These are phyloP conservation scores for Euphorbia celastroides DNA, from an alignment of 441 rosid genomes.

Conservation along the genomic window DNA sequence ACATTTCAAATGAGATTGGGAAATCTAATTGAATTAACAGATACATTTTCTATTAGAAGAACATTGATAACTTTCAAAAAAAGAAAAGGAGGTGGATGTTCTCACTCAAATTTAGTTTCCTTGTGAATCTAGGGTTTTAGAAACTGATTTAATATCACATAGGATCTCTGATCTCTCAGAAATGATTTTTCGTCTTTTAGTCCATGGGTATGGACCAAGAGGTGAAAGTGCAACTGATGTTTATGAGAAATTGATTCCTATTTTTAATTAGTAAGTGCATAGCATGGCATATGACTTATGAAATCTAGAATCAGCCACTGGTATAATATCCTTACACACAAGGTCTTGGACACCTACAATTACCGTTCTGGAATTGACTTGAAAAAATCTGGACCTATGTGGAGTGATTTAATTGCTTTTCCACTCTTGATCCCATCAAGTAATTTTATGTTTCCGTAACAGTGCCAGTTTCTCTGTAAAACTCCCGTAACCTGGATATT, in stretches of 20 bases:
- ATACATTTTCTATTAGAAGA: no score
- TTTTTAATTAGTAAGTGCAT: neutral
- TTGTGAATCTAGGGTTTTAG: no score
- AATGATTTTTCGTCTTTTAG: neutral
- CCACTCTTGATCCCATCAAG: neutral
- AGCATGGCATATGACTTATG: neutral
- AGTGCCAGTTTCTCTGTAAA: neutral
- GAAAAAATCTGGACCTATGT: neutral
- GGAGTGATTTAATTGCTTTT: neutral
- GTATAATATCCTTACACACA: neutral
- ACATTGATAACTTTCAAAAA: no score
- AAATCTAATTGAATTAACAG: neutral
- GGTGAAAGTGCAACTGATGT: slow-evolving; percentile 2
- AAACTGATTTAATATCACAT: neutral
- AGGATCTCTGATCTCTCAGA: no score
- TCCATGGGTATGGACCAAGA: neutral
- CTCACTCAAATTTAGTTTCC: neutral
- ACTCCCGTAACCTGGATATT: neutral
- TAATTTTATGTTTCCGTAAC: no score
- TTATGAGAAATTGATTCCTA: neutral
- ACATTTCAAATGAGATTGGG: neutral
- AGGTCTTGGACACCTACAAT: no score
- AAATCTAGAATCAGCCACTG: neutral
- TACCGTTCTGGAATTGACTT: no score
- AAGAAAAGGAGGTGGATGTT: neutral